A percentile compares a stretch with the other conserved stretches of the same genome.
Conservation (phyloP, 148 eudicot genomes). For the Beta vulgaris region DNA sequence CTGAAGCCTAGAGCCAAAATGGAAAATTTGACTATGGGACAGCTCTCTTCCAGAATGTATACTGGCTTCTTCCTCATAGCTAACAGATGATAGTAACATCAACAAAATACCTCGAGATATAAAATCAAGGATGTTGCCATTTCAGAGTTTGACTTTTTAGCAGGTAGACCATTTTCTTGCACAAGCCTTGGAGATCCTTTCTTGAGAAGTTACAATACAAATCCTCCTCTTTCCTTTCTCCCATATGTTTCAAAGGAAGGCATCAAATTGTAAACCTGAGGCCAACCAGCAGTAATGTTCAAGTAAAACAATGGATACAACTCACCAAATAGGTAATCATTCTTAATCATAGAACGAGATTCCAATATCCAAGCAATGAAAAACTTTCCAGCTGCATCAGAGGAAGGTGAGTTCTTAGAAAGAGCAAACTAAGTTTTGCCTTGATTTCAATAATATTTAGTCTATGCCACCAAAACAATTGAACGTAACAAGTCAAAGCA, state of each 20-base stretch:
- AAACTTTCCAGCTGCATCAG: not conserved
- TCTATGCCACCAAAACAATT: too few species aligned
- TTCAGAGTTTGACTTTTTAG: slow-evolving; percentile 47
- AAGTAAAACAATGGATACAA: slow-evolving; percentile 1
- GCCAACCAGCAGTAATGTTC: slow-evolving; percentile 6
- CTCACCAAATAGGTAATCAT: not conserved
- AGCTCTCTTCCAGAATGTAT: not conserved
- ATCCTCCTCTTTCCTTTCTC: slow-evolving; percentile 37
- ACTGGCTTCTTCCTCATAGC: slow-evolving; percentile 3
- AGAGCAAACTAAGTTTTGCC: not conserved
- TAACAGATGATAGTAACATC: slow-evolving; percentile 1
- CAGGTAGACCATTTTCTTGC: slow-evolving; percentile 54
- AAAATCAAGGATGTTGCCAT: slow-evolving; percentile 45
- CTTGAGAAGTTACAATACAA: slow-evolving; percentile 40
- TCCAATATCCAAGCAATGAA: not conserved
- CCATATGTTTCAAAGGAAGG: slow-evolving; percentile 37
- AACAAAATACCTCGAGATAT: slow-evolving; percentile 40
- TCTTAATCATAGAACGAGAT: not conserved
- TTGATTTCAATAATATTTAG: not conserved
- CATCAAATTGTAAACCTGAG: slow-evolving; percentile 29
- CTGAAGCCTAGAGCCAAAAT: not conserved
- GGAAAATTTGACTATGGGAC: not conserved
- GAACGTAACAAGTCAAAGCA: not conserved
- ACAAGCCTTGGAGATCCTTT: slow-evolving; percentile 50
- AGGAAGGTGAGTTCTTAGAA: not conserved